These are phyloP conservation scores for Metschnikowia henanensis DNA, from an alignment of 805 yeast species.

Conservation along the genomic window DNA sequence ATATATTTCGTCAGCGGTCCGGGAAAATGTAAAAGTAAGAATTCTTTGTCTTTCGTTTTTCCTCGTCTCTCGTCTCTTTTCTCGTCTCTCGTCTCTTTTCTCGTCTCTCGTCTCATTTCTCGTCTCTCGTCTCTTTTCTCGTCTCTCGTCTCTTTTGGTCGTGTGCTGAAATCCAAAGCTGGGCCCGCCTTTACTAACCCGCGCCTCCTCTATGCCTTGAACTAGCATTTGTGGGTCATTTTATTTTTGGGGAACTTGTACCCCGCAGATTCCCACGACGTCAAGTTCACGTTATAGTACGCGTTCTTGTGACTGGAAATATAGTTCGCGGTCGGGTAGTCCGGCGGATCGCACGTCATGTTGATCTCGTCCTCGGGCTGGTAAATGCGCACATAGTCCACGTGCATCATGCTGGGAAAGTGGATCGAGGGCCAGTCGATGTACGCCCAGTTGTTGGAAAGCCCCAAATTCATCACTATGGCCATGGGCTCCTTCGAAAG, in stretches of 20 bases:
- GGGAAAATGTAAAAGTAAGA: too few species aligned
- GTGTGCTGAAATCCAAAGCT: too few species aligned
- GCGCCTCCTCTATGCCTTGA: too few species aligned
- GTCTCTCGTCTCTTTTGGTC: too few species aligned
- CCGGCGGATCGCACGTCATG: conserved; percentile 83
- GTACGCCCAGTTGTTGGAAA: conserved; percentile 91
- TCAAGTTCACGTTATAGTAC: conserved; percentile 66
- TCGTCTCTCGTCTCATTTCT: too few species aligned
- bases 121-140: too few species aligned
- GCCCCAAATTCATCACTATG: conserved; percentile 80
- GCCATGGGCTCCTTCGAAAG: conserved; percentile 94
- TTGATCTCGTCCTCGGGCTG: conserved; percentile 69
- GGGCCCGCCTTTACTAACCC: too few species aligned
- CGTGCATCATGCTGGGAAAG: conserved; percentile 75
- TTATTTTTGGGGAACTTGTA: conserved; percentile 45
- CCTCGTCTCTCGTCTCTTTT: too few species aligned
- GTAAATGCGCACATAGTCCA: conserved; percentile 90
- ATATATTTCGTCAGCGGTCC: too few species aligned
- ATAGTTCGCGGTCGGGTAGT: conserved; percentile 83
- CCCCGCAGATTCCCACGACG: conserved; percentile 77
- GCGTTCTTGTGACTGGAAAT: conserved; percentile 69
- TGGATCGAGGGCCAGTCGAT: conserved; percentile 82
- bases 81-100: too few species aligned
- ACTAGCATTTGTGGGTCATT: conserved; percentile 16
- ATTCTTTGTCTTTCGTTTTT: too few species aligned